These are phyloP conservation scores for Lactarius psammicola DNA, from an alignment of 768 basidiomycete genomes.

Conservation along the genomic window DNA sequence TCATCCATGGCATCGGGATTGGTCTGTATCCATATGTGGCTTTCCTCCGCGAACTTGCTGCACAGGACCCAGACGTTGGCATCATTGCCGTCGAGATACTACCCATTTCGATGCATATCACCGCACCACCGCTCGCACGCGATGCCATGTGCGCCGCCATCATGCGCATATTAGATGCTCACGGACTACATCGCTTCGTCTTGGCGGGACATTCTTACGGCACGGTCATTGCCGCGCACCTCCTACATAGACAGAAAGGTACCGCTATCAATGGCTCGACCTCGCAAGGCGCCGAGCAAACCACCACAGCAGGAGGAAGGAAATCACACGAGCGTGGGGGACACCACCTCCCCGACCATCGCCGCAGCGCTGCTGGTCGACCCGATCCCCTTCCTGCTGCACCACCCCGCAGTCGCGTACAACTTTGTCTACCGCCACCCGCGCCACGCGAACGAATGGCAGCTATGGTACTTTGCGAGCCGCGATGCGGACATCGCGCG, in stretches of 20 bases:
- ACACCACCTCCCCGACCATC: too few relatives aligned
- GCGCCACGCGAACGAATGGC: conserved; percentile 55
- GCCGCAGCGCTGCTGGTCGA: conserved; percentile 53
- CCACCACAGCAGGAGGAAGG: not conserved
- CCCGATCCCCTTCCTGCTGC: conserved; percentile 63
- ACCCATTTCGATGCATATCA: conserved; percentile 60
- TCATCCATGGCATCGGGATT: conserved; percentile 71
- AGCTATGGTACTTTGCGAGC: conserved; percentile 66
- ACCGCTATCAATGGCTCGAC: not conserved
- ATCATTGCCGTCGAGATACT: conserved; percentile 61
- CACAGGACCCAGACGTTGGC: conserved; percentile 49
- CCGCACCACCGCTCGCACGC: conserved; percentile 47
- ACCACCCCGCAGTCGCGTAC: conserved; percentile 58
- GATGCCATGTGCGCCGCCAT: conserved; percentile 44
- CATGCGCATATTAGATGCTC: conserved; percentile 44
- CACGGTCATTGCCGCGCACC: conserved; percentile 54
- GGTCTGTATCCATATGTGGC: conserved; percentile 57
- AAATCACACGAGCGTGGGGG: not conserved
- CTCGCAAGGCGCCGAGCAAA: not conserved
- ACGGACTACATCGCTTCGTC: conserved; percentile 42
- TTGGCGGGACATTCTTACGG: conserved; percentile 62
- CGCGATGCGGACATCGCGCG: conserved; percentile 62
- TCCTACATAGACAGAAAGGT: conserved; percentile 41
- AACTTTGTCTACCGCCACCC: conserved; percentile 65
- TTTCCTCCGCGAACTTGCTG: conserved; percentile 49